Evolutionary conservation across 2,329 filamentous ascomycete species (phyloP), one percentile per base, ranked within the genome.

Genomic region (Cucurbitaria berberidis): DNA sequence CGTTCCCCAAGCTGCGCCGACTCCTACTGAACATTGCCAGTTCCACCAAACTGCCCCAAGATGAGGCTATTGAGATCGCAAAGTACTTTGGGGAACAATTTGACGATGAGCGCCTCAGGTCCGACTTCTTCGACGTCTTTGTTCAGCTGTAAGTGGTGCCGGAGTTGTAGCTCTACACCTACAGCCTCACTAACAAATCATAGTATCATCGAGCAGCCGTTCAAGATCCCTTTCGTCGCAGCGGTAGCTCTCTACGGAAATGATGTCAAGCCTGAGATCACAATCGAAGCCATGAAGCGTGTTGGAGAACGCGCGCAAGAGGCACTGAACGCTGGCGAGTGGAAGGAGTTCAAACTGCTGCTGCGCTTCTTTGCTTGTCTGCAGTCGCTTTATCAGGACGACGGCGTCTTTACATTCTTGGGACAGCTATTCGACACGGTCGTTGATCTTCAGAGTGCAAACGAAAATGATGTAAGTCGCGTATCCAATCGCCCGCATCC

Each of bases 191-290:
- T 69, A 57, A 67, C 10, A 6, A 21, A 19, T 3, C 27, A 41
- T 53, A 86, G 84, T 61, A 83, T 89, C 38, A 74, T 91, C 30
- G 95, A 99, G 78, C 95, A 99, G 77, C 95, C 95, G 1, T 88
- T 99, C 75, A 98, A 98, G 81, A 96, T 92, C n/a, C 93, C 95
- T 0, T 98, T 97, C 72, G 84, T 96, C 32, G 92, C 93, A 9
- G 91, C 90, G 18, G 87, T 93, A 13, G 84, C 96, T 38, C 82
- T 96, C 52, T 84, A 91, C 51, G 84, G 88, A 61, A 97, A 98
- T 77, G 84, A 85, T 22, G 78, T 89, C 65, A 91, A 91, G 70
- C 82, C 89, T 4, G 89, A 95, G 62, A 81, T 96, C 30, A 85
- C 89, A 27, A 82, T 82, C 32, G 85, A 91, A 59, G 80, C 96